Evolutionary conservation across 306 rosid genomes (phyloP).

Genomic region (Spatholobus suberectus): DNA sequence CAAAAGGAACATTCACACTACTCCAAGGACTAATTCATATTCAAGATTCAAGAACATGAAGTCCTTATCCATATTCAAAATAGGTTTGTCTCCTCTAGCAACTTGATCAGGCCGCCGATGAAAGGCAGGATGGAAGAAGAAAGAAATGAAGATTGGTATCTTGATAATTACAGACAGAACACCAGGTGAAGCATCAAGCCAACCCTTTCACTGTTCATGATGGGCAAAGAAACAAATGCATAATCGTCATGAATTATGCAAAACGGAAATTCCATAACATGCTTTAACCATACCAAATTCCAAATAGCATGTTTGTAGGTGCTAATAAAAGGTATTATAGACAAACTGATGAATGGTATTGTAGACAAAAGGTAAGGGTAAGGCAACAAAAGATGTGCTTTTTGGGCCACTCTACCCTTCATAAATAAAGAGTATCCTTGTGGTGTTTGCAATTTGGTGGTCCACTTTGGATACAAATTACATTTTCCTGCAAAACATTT

Average conservation of each 20-base stretch:
- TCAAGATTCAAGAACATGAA: slow-evolving; percentile 1
- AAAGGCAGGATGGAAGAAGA: background rate
- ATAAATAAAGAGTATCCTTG: background rate
- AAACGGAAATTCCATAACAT: background rate
- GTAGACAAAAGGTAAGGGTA: background rate
- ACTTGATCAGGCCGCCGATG: background rate
- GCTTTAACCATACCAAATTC: background rate
- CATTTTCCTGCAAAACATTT: background rate
- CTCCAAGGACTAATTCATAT: background rate
- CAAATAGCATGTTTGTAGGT: background rate
- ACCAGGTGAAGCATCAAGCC: background rate
- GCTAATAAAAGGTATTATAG: background rate
- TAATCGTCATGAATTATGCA: background rate
- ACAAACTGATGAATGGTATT: background rate
- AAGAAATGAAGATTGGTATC: background rate
- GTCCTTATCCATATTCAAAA: background rate
- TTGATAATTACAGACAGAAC: background rate
- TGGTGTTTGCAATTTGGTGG: background rate
- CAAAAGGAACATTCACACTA: background rate
- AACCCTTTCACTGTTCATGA: background rate
- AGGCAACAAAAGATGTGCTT: background rate
- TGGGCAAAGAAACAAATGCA: background rate
- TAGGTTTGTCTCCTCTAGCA: background rate
- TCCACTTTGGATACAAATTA: background rate
- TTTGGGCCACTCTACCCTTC: background rate